Conservation (phyloP, 2,329 filamentous ascomycete genomes). For the Trichophyton verrucosum region DNA sequence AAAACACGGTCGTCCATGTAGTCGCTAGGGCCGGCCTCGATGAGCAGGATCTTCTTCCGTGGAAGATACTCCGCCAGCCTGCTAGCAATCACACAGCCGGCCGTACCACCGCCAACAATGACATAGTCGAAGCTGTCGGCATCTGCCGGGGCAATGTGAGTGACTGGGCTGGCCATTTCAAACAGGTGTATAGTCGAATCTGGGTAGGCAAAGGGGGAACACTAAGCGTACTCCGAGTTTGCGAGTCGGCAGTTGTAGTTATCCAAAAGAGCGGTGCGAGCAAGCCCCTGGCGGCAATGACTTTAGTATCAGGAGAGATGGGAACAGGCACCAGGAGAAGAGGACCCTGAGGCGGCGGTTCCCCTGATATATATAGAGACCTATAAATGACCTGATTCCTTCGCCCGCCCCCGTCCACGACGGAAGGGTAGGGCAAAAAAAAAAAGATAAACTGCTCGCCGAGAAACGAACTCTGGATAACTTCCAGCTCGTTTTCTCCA, state of each 20-base stretch:
- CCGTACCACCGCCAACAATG: conserved; percentile 73
- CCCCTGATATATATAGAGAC: neutral
- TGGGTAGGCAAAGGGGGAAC: neutral
- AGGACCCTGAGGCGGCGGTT: neutral
- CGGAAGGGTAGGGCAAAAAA: neutral
- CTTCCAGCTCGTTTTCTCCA: neutral
- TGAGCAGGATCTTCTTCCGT: conserved; percentile 64
- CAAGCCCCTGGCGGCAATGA: neutral
- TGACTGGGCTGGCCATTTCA: conserved; percentile 42
- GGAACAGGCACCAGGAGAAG: too few species aligned
- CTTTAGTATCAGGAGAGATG: neutral
- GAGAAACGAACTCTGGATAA: conserved; percentile 1
- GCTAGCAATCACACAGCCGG: conserved; percentile 71
- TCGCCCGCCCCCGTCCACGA: neutral
- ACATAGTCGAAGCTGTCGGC: conserved; percentile 67
- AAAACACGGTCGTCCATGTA: conserved; percentile 79
- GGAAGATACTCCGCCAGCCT: conserved; percentile 73
- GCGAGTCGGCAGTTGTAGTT: neutral
- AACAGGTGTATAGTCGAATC: neutral
- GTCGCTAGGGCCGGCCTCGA: conserved; percentile 82
- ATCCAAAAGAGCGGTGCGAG: neutral
- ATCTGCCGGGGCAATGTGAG: conserved; percentile 51
- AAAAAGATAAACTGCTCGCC: neutral
- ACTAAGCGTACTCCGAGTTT: too few species aligned
- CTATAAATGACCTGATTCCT: too few species aligned